Percentiles rank a stretch among this genome's conserved stretches.
Evolutionary conservation across 306 rosid genomes (phyloP).

Genomic region (Chamaecrista fasciculata): DNA sequence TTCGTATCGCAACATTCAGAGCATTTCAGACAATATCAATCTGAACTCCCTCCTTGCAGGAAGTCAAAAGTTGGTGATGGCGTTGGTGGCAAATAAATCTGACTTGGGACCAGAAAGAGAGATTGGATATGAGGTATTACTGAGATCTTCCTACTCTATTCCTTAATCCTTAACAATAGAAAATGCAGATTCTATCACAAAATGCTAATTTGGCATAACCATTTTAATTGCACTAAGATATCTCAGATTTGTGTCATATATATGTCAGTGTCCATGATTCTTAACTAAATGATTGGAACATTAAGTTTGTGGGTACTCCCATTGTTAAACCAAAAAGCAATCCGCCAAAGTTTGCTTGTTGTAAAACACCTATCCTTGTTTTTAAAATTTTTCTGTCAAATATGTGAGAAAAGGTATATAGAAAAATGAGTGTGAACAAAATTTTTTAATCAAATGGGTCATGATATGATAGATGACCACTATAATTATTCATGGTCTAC

Average conservation of each 20-base stretch:
- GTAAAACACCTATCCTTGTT: not conserved
- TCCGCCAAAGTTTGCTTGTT: not conserved
- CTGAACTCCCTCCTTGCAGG: slow-evolving; percentile 40
- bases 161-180: not conserved
- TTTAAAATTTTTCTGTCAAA: no score
- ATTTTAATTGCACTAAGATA: not conserved
- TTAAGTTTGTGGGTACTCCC: not conserved
- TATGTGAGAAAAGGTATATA: no score
- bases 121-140: slow-evolving; percentile 60
- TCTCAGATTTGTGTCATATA: not conserved
- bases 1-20: not conserved
- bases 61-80: slow-evolving; percentile 68
- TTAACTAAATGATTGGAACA: not conserved
- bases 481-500: no score
- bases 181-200: not conserved
- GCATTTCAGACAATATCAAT: not conserved
- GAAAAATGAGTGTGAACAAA: no score
- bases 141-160: not conserved
- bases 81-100: slow-evolving; percentile 71
- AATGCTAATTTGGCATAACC: not conserved
- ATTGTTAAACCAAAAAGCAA: not conserved
- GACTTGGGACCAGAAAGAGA: slow-evolving; percentile 74
- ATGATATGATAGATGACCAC: no score
- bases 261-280: not conserved
- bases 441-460: no score